These are phyloP conservation scores for Podospora pseudopauciseta DNA, from an alignment of 495 filamentous ascomycete genomes.

Conservation along the genomic window DNA sequence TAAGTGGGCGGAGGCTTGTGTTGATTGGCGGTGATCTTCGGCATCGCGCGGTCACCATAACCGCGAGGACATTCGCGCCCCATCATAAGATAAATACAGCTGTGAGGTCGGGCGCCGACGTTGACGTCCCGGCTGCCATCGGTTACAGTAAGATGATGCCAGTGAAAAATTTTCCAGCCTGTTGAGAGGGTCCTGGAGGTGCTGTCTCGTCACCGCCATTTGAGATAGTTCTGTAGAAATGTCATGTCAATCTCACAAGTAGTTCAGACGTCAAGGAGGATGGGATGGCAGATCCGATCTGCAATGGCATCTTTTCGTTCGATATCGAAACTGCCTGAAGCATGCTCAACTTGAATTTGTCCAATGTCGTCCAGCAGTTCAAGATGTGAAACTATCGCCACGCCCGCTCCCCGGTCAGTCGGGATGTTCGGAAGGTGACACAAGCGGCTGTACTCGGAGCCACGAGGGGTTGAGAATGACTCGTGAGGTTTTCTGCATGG, in stretches of 20 bases:
- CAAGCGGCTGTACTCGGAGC: neutral
- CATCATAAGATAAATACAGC: neutral
- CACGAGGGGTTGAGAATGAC: neutral
- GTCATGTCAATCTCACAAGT: neutral
- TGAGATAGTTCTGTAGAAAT: neutral
- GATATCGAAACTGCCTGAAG: neutral
- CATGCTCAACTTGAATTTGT: no score
- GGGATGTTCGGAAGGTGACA: neutral
- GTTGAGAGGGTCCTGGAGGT: neutral
- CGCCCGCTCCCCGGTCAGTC: neutral
- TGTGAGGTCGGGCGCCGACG: neutral
- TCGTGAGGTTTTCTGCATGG: neutral
- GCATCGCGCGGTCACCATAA: conserved; percentile 18
- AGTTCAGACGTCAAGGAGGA: neutral
- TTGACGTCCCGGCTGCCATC: neutral
- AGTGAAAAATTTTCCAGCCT: neutral
- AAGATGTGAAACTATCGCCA: neutral
- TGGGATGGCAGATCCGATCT: neutral
- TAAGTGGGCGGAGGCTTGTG: conserved; percentile 6
- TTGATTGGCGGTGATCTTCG: conserved; percentile 17
- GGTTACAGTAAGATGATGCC: neutral
- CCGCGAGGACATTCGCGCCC: conserved; percentile 11
- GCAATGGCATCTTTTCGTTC: neutral
- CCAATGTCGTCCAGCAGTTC: neutral
- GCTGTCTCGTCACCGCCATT: neutral